Percentiles rank a stretch among this genome's conserved stretches.
Conservation (phyloP, 805 yeast genomes). For the Suhomyces pyralidae region DNA sequence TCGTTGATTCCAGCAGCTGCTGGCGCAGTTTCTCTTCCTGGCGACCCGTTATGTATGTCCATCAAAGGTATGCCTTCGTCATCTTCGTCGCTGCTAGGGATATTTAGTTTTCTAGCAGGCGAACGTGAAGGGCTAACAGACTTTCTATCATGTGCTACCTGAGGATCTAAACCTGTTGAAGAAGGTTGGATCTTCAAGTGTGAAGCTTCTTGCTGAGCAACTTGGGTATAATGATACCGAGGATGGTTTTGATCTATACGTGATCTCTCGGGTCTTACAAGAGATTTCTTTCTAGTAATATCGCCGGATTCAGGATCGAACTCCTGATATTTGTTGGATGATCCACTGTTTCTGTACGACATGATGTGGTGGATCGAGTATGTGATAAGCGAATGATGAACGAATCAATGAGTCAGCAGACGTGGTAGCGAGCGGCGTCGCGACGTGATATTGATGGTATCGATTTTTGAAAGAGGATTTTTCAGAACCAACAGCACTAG, state of each 20-base stretch:
- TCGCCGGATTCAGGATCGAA: conserved; percentile 42
- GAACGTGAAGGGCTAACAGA: conserved; percentile 2
- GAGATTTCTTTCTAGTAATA: conserved; percentile 56
- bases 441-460: not conserved
- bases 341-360: conserved; percentile 30
- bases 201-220: conserved; percentile 61
- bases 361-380: conserved; percentile 8
- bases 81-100: conserved; percentile 11
- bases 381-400: not conserved
- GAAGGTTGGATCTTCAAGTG: conserved; percentile 67
- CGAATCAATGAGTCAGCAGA: not conserved
- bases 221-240: conserved; percentile 72
- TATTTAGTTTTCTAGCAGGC: conserved; percentile 1
- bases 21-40: conserved; percentile 4
- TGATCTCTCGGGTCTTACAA: conserved; percentile 84
- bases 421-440: not conserved
- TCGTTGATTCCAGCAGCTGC: not conserved
- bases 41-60: conserved; percentile 28
- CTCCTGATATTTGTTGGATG: conserved; percentile 30
- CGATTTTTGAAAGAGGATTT: not conserved
- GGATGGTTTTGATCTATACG: conserved; percentile 65
- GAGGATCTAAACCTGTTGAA: conserved; percentile 66
- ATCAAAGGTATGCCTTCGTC: conserved; percentile 45
- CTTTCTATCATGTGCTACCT: conserved; percentile 23
- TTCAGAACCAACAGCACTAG: not conserved